Base-by-base conservation (phyloP, 805 yeast genomes). In the Teunomyces pallodes region DNA sequence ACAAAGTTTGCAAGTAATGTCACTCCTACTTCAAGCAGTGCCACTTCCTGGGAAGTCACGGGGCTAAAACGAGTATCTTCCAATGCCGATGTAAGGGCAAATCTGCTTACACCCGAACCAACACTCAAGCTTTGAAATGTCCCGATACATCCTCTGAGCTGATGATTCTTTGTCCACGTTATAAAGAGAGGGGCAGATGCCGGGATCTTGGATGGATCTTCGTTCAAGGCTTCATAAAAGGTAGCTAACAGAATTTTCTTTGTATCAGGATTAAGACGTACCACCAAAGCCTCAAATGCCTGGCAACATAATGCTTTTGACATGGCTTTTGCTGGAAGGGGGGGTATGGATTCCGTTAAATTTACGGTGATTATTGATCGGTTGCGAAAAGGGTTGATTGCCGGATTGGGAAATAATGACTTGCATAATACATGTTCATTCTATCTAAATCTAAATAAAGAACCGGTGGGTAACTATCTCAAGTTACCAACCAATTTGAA, bases 71-170 rank as follows among this genome's bases (percentile, higher is more conserved):
- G 69, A 0, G 84, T 62, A 58, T 94, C 99, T 45, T 87, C 81
- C 6, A 90, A 67, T 0, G 96, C 96, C 2, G 81, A 69, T 14
- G 66, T 59, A 13, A 85, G 46, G 0, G 96, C 75, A 60, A 84
- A 92, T 33, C 75, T 73, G 17, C 69, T 62, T 3, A 90, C 75
- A 0, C 94, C 96, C 1, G 59, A 44, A 13, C 76, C 82, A 2
- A 87, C 55, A 0, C 77, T 73, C 47, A 77, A 63, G 12, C 78
- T 67, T 14, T 75, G 70, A 62, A 94, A 94, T 0, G 96, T 91
- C 1, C 99, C 99, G 46, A 92, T 94, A 61, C 99, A 92, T 0
- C 99, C 99, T 38, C 98, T 73, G 42, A 92, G 70, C 10, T 70
- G 67, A 24, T 66, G 63, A 45, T 56, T 53, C 48, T 77, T 75